Percentiles rank a stretch among this genome's conserved stretches.
phyloP scores from a whole-genome alignment of 192 early-diverging fungal species.

The Backusella circina region DNA sequence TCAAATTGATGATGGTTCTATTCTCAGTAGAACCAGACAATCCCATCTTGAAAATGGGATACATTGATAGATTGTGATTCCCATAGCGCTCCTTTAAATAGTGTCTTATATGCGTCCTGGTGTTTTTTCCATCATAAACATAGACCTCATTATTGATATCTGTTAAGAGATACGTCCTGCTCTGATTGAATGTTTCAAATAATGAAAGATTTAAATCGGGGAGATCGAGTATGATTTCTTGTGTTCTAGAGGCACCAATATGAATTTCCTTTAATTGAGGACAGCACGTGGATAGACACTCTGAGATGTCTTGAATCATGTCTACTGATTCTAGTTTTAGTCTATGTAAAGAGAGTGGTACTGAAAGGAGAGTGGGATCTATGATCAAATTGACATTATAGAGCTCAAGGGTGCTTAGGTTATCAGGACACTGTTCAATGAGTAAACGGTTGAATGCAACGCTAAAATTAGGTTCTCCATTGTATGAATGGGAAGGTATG shows the following conservation, averaged over 20 bases:
- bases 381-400: background rate
- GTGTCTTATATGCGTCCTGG: background rate
- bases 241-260: background rate
- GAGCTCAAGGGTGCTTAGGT: background rate
- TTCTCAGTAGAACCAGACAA: background rate
- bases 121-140: background rate
- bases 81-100: background rate
- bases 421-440: background rate
- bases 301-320: background rate
- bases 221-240: background rate
- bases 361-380: background rate
- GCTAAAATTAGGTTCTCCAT: background rate
- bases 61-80: background rate
- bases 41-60: background rate
- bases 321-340: background rate
- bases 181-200: background rate
- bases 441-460: background rate
- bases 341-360: background rate
- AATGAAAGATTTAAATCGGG: background rate
- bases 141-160: background rate
- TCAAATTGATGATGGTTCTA: background rate
- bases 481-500: background rate
- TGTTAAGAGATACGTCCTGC: background rate
- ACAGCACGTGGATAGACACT: background rate
- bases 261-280: background rate